These are phyloP conservation scores for Erythrobasidium hasegawianum DNA, from an alignment of 1,284 basidiomycete species.

Conservation along the genomic window DNA sequence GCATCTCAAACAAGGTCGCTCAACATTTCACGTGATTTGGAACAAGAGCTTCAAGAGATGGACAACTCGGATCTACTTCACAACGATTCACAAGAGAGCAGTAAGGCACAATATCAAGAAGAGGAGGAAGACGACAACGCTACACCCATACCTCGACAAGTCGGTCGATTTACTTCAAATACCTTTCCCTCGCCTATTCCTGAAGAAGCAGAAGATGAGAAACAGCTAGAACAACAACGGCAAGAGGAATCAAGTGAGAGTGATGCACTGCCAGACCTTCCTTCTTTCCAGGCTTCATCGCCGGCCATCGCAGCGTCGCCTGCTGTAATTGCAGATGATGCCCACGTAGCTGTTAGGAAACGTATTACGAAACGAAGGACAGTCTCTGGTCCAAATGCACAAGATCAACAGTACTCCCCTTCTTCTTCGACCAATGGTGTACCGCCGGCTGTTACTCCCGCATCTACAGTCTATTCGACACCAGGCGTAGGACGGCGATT, in stretches of 20 bases:
- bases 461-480: constrained; percentile 1
- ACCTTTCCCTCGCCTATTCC: background rate
- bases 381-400: too few relatives aligned
- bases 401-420: too few relatives aligned
- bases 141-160: background rate
- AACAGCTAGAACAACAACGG: background rate
- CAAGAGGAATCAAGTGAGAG: too few relatives aligned
- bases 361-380: too few relatives aligned
- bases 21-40: background rate
- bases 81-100: background rate
- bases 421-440: too few relatives aligned
- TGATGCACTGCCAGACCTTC: too few relatives aligned
- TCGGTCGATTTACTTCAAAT: background rate
- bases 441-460: too few relatives aligned
- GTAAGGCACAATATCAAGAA: background rate
- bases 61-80: background rate
- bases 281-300: too few relatives aligned
- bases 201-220: background rate
- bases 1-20: background rate
- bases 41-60: background rate
- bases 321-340: too few relatives aligned
- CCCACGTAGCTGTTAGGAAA: too few relatives aligned
- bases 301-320: too few relatives aligned
- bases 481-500: constrained; percentile 23
- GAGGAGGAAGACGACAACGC: background rate